phyloP scores from a whole-genome alignment of 2,329 filamentous ascomycete genomes.

The Penicillium frequentans region DNA sequence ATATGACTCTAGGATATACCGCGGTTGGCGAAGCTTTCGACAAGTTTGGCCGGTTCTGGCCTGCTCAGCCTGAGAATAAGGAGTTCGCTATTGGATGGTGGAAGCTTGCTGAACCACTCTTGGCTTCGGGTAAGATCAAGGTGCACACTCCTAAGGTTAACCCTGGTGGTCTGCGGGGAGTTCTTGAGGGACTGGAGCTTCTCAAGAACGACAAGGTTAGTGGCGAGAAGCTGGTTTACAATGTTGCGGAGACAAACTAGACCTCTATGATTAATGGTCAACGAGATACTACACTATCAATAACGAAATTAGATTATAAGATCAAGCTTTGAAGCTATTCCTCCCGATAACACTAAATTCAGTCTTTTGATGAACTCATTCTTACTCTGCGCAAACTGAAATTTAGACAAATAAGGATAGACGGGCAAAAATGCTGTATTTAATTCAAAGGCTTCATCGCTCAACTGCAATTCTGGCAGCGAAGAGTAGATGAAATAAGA shows the following conservation, averaged over 20 bases:
- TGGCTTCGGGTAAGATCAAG: conserved; percentile 46
- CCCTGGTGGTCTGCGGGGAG: conserved; percentile 43
- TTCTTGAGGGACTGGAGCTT: conserved; percentile 47
- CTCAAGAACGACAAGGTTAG: conserved; percentile 48
- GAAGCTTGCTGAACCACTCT: conserved; percentile 38
- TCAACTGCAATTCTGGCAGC: no score
- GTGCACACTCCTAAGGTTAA: conserved; percentile 44
- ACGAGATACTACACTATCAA: no score
- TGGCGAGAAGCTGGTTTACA: conserved; percentile 51
- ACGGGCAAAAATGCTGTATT: no score
- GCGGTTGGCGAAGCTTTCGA: conserved; percentile 31
- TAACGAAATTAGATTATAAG: no score
- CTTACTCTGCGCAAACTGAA: no score
- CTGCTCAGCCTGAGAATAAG: conserved; percentile 39
- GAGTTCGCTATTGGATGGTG: conserved; percentile 46
- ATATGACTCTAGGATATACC: conserved; percentile 33
- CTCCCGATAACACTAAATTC: no score
- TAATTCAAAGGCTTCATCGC: no score
- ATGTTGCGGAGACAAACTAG: conserved; percentile 24
- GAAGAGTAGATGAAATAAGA: no score
- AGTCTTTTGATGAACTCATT: no score
- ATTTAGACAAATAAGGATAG: no score
- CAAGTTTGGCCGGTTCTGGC: conserved; percentile 25
- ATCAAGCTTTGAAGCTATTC: no score
- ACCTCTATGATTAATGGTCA: neutral